Base-by-base conservation (phyloP, 2,329 filamentous ascomycete species). In the Acephala macrosclerotiorum region DNA sequence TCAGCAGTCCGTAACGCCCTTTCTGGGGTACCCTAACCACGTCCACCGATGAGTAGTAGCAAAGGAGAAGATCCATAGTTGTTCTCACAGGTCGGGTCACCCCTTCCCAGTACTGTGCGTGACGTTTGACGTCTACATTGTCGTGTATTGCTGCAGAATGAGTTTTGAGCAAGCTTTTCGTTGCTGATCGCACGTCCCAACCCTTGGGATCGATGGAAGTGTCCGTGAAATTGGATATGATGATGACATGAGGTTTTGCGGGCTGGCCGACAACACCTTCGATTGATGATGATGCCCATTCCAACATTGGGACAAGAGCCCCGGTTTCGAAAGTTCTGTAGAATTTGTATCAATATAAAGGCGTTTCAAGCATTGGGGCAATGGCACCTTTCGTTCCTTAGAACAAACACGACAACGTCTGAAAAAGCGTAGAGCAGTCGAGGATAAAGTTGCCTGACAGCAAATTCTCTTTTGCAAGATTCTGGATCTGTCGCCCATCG, bases 401-500 rank as follows among this genome's bases (percentile, higher is more conserved):
- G 68, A 9, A 82, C 80, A 67, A 82, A 81, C 3, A 81, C 77
- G 6, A 82, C 79, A 7, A 80, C 78, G 68, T 82, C 80, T 6
- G 79, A 80, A 60, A 82, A 82, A 1, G 80, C 81, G 65, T 80
- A 82, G 3, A 82, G 76, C 18, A 82, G 76, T 26, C 80, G 75
- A 51, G 80, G 80, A 66, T 82, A 82, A 3, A 82, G 69, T 42
- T 80, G 73, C 35, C 74, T 67, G 18, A 82, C 80, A 9, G 77
- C 73, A 61, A 72, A 81, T 65, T 80, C 77, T 49, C 79, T 74
- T 63, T 74, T 77, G 36, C 36, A 12, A 12, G 36, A 12, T 40
- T 3, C 36, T 11, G 36, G 36, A 12, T 11, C 18, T 40, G 3
- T 40, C 18, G 36, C 36, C 36, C 36, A 40, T 11, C n/a, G n/a